Percentiles rank a stretch among this genome's conserved stretches.
phyloP scores from a whole-genome alignment of 148 eudicot genomes.

The Nepenthes mirabilis region DNA sequence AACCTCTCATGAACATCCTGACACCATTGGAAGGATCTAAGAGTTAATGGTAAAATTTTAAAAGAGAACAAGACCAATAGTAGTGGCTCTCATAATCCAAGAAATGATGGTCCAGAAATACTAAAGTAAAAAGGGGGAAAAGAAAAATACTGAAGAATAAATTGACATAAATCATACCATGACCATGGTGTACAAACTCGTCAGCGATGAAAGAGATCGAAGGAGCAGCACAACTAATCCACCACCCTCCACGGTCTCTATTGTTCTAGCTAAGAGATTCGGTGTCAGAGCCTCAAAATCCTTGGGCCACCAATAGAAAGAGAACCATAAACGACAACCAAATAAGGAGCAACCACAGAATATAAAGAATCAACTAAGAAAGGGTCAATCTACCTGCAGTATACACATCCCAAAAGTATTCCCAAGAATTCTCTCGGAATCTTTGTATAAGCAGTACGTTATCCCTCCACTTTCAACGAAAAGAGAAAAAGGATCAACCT shows the following conservation, averaged over 20 bases:
- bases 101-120: too few relatives aligned
- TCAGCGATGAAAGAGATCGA: conserved; percentile 77
- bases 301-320: conserved; percentile 18
- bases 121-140: neutral
- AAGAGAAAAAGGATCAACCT: conserved; percentile 67
- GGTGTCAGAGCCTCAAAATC: conserved; percentile 99
- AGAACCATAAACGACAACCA: conserved; percentile 4
- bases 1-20: conserved; percentile 97
- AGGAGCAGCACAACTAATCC: conserved; percentile 72
- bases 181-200: conserved; percentile 90
- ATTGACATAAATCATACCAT: conserved; percentile 40
- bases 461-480: conserved; percentile 70
- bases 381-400: conserved; percentile 48
- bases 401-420: conserved; percentile 97
- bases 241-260: conserved; percentile 98
- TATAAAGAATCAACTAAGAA: neutral
- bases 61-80: too few relatives aligned
- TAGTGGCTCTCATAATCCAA: too few relatives aligned
- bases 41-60: conserved; percentile 2
- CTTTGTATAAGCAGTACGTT: conserved; percentile 72
- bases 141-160: neutral
- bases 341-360: conserved; percentile 6
- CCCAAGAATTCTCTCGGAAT: conserved; percentile 88
- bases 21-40: conserved; percentile 1
- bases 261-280: conserved; percentile 87